Base-by-base conservation (phyloP, 2,329 filamentous ascomycete species). In the Didymellaceae sp. region DNA sequence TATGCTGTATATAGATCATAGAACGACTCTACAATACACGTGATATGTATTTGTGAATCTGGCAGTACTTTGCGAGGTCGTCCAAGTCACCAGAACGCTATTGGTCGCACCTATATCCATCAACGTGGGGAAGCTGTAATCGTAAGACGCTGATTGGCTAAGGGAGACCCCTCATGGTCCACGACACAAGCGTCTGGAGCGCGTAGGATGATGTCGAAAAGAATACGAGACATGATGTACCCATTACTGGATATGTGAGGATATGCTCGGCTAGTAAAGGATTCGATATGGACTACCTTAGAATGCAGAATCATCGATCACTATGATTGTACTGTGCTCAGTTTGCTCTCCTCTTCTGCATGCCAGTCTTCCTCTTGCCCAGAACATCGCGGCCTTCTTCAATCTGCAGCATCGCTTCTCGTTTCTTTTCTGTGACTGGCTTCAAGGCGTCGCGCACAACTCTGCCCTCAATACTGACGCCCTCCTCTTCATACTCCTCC, bases 381-480 rank as follows among this genome's bases (percentile, higher is more conserved):
- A 89, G 85, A 5, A 97, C 91, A 75, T 97, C 92, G 63, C 88
- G 87, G 9, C 90, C 88, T 75, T 97, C 91, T 71, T 97, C 94
- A 59, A 97, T 90, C 74, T 95, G 90, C 62, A 97, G 74, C 71
- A 93, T 71, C 1, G 93, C 94, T 75, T 97, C 91, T 49, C 92
- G 83, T 82, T 96, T 97, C 83, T 93, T 96, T 79, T 95, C 90
- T n/a, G 89, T 88, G 5, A 99, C 94, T 35, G 90, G 74, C 80
- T 96, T 97, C 68, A 99, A 77, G 26, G 87, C 86, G 57, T 96
- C 92, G 45, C 89, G 82, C 38, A 96, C 80, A 18, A 99, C 91
- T 49, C 94, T 82, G 2, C 87, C 89, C 78, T 97, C 93, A n/a
- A 99, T 77, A 75, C 91, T 97, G 46, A 99, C 94, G 1, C 90